These are phyloP conservation scores for Citrus unshiu DNA, from an alignment of 345 rosid species.

Conservation along the genomic window DNA sequence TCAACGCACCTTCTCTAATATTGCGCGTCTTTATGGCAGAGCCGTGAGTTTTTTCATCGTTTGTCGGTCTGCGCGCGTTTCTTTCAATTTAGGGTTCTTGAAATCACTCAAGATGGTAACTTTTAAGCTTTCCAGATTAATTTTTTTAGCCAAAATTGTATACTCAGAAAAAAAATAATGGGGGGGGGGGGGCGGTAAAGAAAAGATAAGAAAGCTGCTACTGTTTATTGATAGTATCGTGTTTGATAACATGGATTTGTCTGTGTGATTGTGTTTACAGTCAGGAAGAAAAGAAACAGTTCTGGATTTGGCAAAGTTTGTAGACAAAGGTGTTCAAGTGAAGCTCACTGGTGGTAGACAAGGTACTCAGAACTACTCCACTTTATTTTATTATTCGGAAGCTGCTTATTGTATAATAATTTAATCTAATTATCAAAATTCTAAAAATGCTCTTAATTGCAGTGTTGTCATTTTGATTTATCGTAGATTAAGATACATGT, in stretches of 20 bases:
- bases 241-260: background rate
- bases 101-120: conserved; percentile 11
- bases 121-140: background rate
- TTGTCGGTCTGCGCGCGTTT: background rate
- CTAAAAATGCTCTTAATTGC: background rate
- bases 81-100: background rate
- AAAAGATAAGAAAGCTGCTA: no score
- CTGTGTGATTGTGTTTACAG: conserved; percentile 27
- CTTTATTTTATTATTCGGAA: background rate
- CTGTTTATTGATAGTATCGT: background rate
- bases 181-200: no score
- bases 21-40: no score
- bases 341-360: conserved; percentile 97
- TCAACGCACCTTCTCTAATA: background rate
- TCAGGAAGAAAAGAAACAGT: conserved; percentile 97
- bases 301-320: conserved; percentile 93
- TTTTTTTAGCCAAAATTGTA: background rate
- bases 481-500: background rate
- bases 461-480: background rate
- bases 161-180: no score
- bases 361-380: conserved; percentile 38
- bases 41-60: background rate
- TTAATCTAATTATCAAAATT: background rate
- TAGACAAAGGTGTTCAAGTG: conserved; percentile 97
- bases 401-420: background rate